Base-by-base conservation (phyloP, 2,329 filamentous ascomycete species). In the Fusarium anguioides region DNA sequence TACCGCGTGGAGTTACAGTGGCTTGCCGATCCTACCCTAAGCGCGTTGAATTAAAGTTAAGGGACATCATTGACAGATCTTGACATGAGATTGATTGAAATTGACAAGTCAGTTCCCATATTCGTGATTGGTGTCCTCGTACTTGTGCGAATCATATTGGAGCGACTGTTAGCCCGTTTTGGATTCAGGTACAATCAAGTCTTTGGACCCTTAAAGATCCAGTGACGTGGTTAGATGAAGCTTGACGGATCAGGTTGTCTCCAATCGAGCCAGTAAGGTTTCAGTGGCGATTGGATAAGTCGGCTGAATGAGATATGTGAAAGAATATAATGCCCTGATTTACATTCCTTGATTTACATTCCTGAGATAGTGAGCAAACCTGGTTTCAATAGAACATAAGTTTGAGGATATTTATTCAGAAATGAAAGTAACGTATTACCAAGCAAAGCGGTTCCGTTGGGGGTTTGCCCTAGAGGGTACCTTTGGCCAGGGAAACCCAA, bases 21-120 rank as follows among this genome's bases (percentile, higher is more conserved):
- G 58, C 42, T 47, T 62, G 59, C 39, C 21, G 29, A 56, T 62
- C 57, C 5, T 20, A 10, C 18, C 23, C 18, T 12, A 37, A 37
- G n/a, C 8, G 24, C 9, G 0, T 0, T 0, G 17, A 8, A 8
- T 39, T 21, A 33, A 33, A 8, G 6, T 39, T 17, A 1, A 1
- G n/a, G 33, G 18, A 15, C 12, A 21, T 8, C 12, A 20, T 55
- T 15, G 40, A 45, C 49, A 24, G 11, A 51, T 51, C 31, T n/a
- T 26, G 44, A 51, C 8, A 23, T 3, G 12, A 20, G 7, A 3
- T 4, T 6, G 4, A 18, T 21, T 6, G 31, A 1, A 35, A 35
- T 31, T 6, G 33, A 35, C 21, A 10, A 18, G 18, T 41, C 29
- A 44, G 20, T 15, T 27, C 20, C 26, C 17, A 29, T 26, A 5